These are phyloP conservation scores for Hysterangium stoloniferum DNA, from an alignment of 768 basidiomycete species.

Conservation along the genomic window DNA sequence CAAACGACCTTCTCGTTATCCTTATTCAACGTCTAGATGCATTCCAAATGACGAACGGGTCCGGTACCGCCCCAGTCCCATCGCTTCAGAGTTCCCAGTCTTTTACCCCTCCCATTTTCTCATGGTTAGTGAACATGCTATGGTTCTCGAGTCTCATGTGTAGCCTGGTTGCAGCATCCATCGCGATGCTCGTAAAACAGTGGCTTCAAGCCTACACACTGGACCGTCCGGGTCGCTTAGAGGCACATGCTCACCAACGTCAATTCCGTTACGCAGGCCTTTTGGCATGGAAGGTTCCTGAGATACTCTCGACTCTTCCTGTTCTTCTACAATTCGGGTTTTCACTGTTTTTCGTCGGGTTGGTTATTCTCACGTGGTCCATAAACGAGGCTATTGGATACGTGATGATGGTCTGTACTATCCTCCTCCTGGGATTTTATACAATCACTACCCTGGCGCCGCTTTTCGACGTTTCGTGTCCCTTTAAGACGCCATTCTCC, in stretches of 20 bases:
- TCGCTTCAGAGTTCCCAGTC: background rate
- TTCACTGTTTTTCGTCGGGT: slow-evolving; percentile 16
- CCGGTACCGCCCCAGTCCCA: background rate
- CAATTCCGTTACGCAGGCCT: slow-evolving; percentile 19
- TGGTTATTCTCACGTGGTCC: slow-evolving; percentile 14
- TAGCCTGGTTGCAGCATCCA: slow-evolving; percentile 19
- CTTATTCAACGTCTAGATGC: background rate
- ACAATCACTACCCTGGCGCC: slow-evolving; percentile 1
- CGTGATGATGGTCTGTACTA: background rate
- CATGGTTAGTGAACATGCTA: slow-evolving; percentile 33
- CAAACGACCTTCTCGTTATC: background rate
- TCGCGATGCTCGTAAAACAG: slow-evolving; percentile 23
- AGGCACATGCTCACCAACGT: slow-evolving; percentile 13
- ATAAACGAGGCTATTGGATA: slow-evolving; percentile 12
- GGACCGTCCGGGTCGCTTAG: slow-evolving; percentile 8
- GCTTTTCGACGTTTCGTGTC: slow-evolving; percentile 1
- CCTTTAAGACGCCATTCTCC: slow-evolving; percentile 6
- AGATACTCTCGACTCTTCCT: slow-evolving; percentile 19
- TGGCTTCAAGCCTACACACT: slow-evolving; percentile 19
- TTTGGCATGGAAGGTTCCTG: slow-evolving; percentile 17
- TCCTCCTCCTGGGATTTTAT: slow-evolving; percentile 4
- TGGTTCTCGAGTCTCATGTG: slow-evolving; percentile 21
- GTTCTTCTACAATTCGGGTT: slow-evolving; percentile 17
- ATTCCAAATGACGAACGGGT: background rate
- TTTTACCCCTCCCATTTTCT: slow-evolving; percentile 28